Base-by-base conservation (phyloP, 257 asterid species). In the Gentiana straminea region DNA sequence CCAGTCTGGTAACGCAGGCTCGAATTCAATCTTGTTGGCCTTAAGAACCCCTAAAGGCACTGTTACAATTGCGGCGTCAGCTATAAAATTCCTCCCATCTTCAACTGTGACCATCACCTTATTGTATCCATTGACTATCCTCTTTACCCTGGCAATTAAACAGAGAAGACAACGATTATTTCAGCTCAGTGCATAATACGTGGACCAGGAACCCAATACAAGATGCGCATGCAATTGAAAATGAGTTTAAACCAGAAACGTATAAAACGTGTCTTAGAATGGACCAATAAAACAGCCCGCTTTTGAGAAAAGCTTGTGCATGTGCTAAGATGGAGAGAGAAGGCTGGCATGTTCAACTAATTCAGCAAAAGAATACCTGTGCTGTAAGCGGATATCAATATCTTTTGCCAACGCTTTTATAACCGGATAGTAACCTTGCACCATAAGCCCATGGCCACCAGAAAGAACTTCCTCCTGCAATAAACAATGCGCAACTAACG, bases 381-480 rank as follows among this genome's bases (percentile, higher is more conserved):
- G 94, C 77, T 75, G 85, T 71, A 92, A 73, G 66, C 94, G 94
- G 60, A 92, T 85, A 61, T 88, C 94, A 44, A 85, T 70, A 65
- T 80, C 94, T 72, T 74, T 73, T 4, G 99, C 74, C 71, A 92
- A 62, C 45, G 84, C 79, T 78, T 82, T 76, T 56, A 92, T 74
- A 51, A 92, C 80, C 3, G 99, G 99, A 68, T 73, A 71, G 59
- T 92, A 92, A 65, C 97, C 99, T 75, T 88, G 94, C 64, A 92
- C 94, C 99, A 92, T 88, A 52, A 92, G 94, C 63, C 99, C 99
- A 68, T 92, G 99, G 63, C 99, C 97, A 64, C 99, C 97, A 35
- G 99, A 70, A 61, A 92, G 97, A 64, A 92, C 94, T 66, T 80
- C 67, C 75, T 92, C 99, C 99, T 92, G 84, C 66, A 77, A 58